Evolutionary conservation across 192 early-diverging fungal species (phyloP).

Genomic region (Linnemannia schmuckeri): DNA sequence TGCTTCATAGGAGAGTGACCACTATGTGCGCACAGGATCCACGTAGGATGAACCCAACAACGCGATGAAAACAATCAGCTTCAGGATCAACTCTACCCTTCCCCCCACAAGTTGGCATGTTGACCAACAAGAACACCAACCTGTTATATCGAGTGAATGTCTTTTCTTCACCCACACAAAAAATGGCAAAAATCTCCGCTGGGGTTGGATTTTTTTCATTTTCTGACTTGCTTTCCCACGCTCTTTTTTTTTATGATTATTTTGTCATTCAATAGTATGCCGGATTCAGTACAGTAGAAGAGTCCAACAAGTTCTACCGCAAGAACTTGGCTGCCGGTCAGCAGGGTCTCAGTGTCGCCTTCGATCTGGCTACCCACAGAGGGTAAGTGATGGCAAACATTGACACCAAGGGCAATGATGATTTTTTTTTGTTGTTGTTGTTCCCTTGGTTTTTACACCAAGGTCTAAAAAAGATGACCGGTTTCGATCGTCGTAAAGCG

Average conservation of each 20-base stretch:
- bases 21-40: neutral
- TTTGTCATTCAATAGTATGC: conserved; percentile 72
- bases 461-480: neutral
- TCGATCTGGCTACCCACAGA: conserved; percentile 91
- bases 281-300: conserved; percentile 93
- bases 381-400: conserved; percentile 60
- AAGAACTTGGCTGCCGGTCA: conserved; percentile 91
- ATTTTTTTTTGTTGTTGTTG: neutral
- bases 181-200: neutral
- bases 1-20: neutral
- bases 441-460: neutral
- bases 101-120: neutral
- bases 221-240: conserved; percentile 1
- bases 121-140: neutral
- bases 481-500: neutral
- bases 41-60: neutral
- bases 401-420: neutral
- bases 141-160: neutral
- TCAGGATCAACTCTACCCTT: neutral
- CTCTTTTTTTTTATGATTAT: neutral
- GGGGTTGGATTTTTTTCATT: conserved; percentile 8
- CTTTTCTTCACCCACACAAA: neutral
- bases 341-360: conserved; percentile 89
- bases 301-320: conserved; percentile 90
- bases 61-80: neutral